Base-by-base conservation (phyloP, 176 grass and related monocot genomes). In the Zea luxurians region DNA sequence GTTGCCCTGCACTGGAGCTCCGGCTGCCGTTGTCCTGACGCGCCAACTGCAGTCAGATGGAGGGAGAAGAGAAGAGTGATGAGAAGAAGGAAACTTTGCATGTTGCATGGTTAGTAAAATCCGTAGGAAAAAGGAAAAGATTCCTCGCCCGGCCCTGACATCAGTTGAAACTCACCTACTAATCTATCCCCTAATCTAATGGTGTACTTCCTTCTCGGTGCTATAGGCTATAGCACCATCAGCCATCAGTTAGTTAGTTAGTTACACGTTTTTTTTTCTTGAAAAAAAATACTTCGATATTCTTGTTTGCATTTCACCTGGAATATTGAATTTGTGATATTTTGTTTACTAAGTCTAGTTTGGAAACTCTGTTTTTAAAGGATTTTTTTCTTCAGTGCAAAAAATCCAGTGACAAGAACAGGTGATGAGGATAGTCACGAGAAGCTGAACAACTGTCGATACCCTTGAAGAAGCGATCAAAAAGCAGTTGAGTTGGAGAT, bases 11-110 rank as follows among this genome's bases (percentile, higher is more conserved):
- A 38, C 82, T 54, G 74, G 73, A 86, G 85, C 79, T 91, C 77
- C 70, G 75, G 78, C 80, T 76, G 40, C 61, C 73, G 5, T 79
- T 76, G 59, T 89, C 83, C 71, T 87, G 86, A 37, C 84, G 86
- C 15, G 77, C 81, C 83, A 92, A 89, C 83, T 89, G 78, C 64
- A 91, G 41, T 75, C 78, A 93, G 70, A 64, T 80, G 64, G 40
- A 27, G 27, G 73, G 12, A 71, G 72, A 80, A 64, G n/a, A 62
- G 63, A 61, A 77, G 68, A 53, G 66, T 57, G 80, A 59, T 89
- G 48, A 80, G 78, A 70, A 65, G 40, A 60, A 18, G 74, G 83
- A 72, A 87, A 66, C 69, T 89, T 71, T 79, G 37, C 85, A 86
- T 64, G 81, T 87, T 70, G 78, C 37, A 10, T 18, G 38, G 27